Percentiles rank a stretch among this genome's conserved stretches.
Conservation (phyloP, 768 basidiomycete species). For the Wakefieldia striispora region DNA sequence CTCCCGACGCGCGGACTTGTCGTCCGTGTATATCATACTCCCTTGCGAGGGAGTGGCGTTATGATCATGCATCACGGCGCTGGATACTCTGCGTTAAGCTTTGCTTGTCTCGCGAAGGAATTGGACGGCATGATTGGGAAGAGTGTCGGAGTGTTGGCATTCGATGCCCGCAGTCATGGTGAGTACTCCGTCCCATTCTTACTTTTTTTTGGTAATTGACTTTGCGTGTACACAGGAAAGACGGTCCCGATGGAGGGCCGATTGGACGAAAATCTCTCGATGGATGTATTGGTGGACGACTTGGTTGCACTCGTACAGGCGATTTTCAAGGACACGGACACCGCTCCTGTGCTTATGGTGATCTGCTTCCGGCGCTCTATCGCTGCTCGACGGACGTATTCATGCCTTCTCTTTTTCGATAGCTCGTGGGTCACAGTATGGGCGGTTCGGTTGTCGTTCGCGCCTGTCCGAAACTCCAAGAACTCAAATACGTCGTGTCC, state of each 20-base stretch:
- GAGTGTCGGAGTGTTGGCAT: constrained; percentile 76
- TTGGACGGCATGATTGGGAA: constrained; percentile 56
- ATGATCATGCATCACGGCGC: constrained; percentile 96
- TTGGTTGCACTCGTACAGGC: constrained; percentile 66
- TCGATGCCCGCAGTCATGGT: constrained; percentile 92
- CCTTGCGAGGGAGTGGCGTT: constrained; percentile 58
- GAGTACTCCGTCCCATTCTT: constrained; percentile 20
- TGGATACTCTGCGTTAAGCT: constrained; percentile 86
- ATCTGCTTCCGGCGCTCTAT: not conserved
- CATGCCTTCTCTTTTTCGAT: not conserved
- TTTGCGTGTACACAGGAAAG: constrained; percentile 16
- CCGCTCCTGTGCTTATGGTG: constrained; percentile 75
- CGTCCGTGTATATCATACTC: constrained; percentile 81
- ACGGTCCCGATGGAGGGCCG: constrained; percentile 21
- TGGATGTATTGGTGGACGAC: constrained; percentile 71
- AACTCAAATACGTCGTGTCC: constrained; percentile 64
- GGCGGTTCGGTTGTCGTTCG: constrained; percentile 87
- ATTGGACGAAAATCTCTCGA: constrained; percentile 47
- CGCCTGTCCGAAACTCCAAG: constrained; percentile 63
- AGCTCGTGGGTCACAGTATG: constrained; percentile 96
- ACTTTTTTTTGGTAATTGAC: not conserved
- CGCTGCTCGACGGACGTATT: not conserved
- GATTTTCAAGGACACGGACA: constrained; percentile 62
- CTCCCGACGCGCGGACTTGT: constrained; percentile 62
- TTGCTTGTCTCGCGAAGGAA: constrained; percentile 88